These are phyloP conservation scores for Cyberlindnera mrakii DNA, from an alignment of 805 yeast species.

Conservation along the genomic window DNA sequence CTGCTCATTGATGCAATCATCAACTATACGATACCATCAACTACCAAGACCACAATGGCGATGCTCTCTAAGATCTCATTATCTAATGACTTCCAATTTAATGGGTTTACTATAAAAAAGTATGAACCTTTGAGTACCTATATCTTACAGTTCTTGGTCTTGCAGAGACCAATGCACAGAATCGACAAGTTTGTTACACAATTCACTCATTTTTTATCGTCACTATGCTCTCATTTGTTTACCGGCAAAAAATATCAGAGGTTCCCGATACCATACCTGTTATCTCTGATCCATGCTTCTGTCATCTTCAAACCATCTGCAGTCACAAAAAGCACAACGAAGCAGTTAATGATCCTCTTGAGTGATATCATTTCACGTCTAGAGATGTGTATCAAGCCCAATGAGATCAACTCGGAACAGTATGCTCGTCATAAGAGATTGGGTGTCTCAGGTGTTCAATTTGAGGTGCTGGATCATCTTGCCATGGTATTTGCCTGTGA, in stretches of 20 bases:
- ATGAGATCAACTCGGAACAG: conserved; percentile 22
- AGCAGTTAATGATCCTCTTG: conserved; percentile 9
- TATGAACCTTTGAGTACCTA: conserved; percentile 29
- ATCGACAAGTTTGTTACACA: conserved; percentile 43
- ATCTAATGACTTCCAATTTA: conserved; percentile 2
- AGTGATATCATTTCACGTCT: not conserved
- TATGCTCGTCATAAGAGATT: conserved; percentile 16
- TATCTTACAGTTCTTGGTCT: conserved; percentile 37
- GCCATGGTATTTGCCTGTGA: conserved; percentile 48
- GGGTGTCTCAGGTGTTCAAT: conserved; percentile 33
- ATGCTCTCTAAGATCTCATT: conserved; percentile 27
- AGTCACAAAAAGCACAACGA: conserved; percentile 33
- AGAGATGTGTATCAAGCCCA: conserved; percentile 13
- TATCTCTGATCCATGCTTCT: conserved; percentile 50
- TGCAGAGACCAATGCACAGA: conserved; percentile 36
- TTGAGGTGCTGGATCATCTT: conserved; percentile 43
- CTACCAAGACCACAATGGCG: conserved; percentile 26
- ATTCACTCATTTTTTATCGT: conserved; percentile 31
- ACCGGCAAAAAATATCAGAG: not conserved
- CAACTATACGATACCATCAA: conserved; percentile 32
- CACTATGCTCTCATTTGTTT: conserved; percentile 20
- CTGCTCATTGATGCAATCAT: conserved; percentile 31
- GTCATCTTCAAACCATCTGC: conserved; percentile 61
- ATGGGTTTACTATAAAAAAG: conserved; percentile 22
- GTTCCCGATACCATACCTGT: conserved; percentile 49